A percentile compares a stretch with the other conserved stretches of the same genome.
These are phyloP conservation scores for Xylaria intraflava DNA, from an alignment of 495 filamentous ascomycete species.

Conservation along the genomic window DNA sequence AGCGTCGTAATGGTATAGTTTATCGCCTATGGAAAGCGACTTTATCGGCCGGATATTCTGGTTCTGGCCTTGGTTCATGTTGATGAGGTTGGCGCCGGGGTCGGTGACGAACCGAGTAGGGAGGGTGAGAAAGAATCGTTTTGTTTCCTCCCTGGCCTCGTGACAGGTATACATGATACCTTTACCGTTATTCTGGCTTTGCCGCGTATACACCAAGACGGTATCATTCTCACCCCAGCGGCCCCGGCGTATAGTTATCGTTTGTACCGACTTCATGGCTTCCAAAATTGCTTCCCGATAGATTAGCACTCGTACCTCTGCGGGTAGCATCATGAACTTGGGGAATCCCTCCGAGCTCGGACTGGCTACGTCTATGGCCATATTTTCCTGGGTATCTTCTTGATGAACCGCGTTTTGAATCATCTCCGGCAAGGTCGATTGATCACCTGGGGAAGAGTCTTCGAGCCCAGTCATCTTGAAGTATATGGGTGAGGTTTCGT, in stretches of 20 bases:
- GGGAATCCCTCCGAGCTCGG: neutral
- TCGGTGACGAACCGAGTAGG: neutral
- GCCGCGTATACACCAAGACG: neutral
- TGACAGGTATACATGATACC: neutral
- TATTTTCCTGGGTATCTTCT: neutral
- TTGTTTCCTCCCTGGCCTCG: neutral
- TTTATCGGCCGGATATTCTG: neutral
- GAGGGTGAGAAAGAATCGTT: neutral
- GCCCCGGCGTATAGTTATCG: neutral
- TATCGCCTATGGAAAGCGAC: neutral
- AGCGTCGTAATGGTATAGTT: neutral
- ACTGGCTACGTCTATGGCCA: neutral
- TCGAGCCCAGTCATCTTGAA: no score
- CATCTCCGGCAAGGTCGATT: neutral
- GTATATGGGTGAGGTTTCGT: no score
- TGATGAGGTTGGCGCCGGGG: neutral
- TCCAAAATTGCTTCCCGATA: neutral
- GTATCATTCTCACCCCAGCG: neutral
- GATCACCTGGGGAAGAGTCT: no score
- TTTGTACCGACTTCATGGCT: neutral
- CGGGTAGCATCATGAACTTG: neutral
- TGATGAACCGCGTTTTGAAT: neutral
- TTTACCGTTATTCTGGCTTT: neutral
- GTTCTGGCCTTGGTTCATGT: neutral
- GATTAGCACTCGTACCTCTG: neutral